Evolutionary conservation across 2,329 filamentous ascomycete genomes (phyloP).

Genomic region (Aspergillus vadensis): DNA sequence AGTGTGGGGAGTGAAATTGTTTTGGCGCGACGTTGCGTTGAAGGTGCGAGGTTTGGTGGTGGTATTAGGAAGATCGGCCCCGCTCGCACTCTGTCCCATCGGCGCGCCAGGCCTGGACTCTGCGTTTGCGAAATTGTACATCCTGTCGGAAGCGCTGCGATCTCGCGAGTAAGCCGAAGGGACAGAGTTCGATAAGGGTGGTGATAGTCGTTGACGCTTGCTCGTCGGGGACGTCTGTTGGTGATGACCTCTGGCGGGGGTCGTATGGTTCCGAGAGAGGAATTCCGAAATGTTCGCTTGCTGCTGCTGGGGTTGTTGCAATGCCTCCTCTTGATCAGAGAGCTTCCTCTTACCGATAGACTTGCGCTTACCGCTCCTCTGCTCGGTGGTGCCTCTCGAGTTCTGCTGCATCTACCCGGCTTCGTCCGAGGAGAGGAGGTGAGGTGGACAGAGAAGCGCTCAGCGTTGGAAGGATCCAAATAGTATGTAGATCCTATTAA

Average conservation of each 20-base stretch:
- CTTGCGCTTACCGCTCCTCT: conserved; percentile 48
- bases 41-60: conserved; percentile 27
- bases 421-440: conserved; percentile 27
- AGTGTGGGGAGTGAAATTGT: conserved; percentile 68
- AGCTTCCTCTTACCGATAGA: conserved; percentile 46
- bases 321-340: conserved; percentile 36
- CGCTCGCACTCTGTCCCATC: conserved; percentile 49
- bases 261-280: conserved; percentile 39
- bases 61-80: conserved; percentile 32
- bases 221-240: conserved; percentile 34
- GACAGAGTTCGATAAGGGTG: conserved; percentile 24
- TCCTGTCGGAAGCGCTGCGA: conserved; percentile 45
- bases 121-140: conserved; percentile 56
- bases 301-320: conserved; percentile 33
- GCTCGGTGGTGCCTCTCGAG: conserved; percentile 40
- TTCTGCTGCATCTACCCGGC: conserved; percentile 48
- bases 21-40: conserved; percentile 39
- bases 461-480: conserved; percentile 25
- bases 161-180: conserved; percentile 17
- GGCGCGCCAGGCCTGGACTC: conserved; percentile 39
- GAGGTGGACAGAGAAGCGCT: conserved; percentile 21
- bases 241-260: conserved; percentile 23
- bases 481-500: conserved; percentile 11
- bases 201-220: conserved; percentile 46
- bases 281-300: conserved; percentile 51